A percentile compares a stretch with the other conserved stretches of the same genome.
Evolutionary conservation across 331 rosid species (phyloP).

Genomic region (Pyracantha coccinea): DNA sequence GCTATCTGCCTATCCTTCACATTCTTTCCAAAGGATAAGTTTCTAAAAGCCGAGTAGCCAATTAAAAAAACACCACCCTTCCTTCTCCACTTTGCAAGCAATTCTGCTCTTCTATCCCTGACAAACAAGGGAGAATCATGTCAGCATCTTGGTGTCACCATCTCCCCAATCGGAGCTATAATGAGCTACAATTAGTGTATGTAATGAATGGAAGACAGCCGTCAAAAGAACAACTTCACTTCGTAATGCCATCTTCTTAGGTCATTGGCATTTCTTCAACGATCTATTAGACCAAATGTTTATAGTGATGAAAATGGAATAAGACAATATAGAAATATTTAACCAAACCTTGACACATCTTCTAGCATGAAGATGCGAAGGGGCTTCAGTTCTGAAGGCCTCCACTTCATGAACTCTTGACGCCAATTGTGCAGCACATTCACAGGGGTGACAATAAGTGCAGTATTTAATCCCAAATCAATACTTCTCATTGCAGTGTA

Average conservation of each 20-base stretch:
- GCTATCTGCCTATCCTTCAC: conserved; percentile 73
- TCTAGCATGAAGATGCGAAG: conserved; percentile 88
- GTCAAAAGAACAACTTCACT: not conserved
- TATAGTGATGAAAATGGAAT: not conserved
- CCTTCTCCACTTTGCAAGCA: conserved; percentile 81
- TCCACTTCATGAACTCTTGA: conserved; percentile 88
- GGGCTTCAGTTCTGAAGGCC: conserved; percentile 75
- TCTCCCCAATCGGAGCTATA: not conserved
- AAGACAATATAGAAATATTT: not conserved
- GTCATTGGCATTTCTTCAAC: not conserved
- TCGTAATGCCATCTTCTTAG: not conserved
- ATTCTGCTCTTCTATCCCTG: conserved; percentile 81
- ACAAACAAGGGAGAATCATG: conserved; percentile 21
- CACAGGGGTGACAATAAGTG: conserved; percentile 88
- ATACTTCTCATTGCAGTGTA: conserved; percentile 86
- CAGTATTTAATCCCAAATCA: conserved; percentile 88
- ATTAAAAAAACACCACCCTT: conserved; percentile 93
- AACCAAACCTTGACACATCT: conserved; percentile 71
- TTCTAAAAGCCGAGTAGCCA: conserved; percentile 84
- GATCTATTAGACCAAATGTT: not conserved
- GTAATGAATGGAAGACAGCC: not conserved
- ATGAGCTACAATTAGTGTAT: too few species aligned
- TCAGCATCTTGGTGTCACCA: not conserved
- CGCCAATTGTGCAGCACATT: conserved; percentile 97
- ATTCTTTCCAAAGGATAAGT: conserved; percentile 72